A percentile compares a stretch with the other conserved stretches of the same genome.
Evolutionary conservation across 2,329 filamentous ascomycete genomes (phyloP).

Genomic region (Podosphaera leucotricha): DNA sequence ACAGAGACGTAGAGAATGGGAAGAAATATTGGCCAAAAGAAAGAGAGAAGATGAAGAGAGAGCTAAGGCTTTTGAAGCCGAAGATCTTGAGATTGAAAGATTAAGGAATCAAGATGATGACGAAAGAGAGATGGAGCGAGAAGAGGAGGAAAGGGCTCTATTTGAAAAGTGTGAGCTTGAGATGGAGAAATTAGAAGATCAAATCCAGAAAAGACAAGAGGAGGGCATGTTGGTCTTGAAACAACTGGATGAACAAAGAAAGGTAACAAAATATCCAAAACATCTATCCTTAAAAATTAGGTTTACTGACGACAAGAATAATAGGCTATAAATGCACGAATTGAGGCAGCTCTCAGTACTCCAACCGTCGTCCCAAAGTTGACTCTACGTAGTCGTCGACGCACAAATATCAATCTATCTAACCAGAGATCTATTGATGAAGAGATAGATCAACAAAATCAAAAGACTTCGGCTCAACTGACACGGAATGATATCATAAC

Average conservation of each 20-base stretch:
- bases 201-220: constrained; percentile 10
- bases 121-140: constrained; percentile 4
- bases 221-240: constrained; percentile 8
- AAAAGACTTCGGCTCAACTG: neutral
- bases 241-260: constrained; percentile 10
- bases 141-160: constrained; percentile 5
- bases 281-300: neutral
- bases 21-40: constrained; percentile 2
- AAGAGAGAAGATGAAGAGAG: constrained; percentile 6
- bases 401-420: neutral
- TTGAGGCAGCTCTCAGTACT: constrained; percentile 10
- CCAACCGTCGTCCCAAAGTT: constrained; percentile 10
- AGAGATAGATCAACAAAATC: neutral
- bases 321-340: constrained; percentile 12
- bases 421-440: neutral
- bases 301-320: neutral
- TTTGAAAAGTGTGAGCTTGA: constrained; percentile 8
- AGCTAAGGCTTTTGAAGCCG: constrained; percentile 6
- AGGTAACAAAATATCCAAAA: constrained; percentile 4
- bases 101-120: constrained; percentile 8
- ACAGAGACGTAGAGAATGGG: constrained; percentile 2
- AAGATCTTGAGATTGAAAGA: constrained; percentile 5
- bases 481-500: neutral
- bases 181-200: constrained; percentile 11
- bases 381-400: constrained; percentile 7